phyloP scores from a whole-genome alignment of 441 rosid genomes.

The Francoa sonchifolia region DNA sequence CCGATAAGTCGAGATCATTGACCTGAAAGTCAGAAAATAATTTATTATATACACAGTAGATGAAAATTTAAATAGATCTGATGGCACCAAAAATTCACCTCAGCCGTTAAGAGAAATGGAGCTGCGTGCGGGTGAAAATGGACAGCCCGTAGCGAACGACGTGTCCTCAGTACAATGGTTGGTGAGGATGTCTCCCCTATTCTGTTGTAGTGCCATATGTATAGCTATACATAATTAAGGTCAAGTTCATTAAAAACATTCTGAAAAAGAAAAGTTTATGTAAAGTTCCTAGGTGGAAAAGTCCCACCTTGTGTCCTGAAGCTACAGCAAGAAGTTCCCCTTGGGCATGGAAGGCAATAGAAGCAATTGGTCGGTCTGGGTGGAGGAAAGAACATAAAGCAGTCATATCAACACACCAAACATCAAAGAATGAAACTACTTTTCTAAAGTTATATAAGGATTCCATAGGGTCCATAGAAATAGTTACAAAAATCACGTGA shows the following conservation, averaged over 20 bases:
- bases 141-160: constrained; percentile 84
- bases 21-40: constrained; percentile 85
- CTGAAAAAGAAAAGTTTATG: background rate
- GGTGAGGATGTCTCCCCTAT: constrained; percentile 61
- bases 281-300: constrained; percentile 6
- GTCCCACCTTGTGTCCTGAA: constrained; percentile 83
- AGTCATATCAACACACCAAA: background rate
- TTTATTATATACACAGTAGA: too few species aligned
- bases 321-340: constrained; percentile 90
- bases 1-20: constrained; percentile 80
- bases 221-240: constrained; percentile 40
- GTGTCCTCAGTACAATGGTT: constrained; percentile 53
- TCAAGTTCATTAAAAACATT: too few species aligned
- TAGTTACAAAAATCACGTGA: constrained; percentile 73
- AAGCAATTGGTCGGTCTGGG: constrained; percentile 85
- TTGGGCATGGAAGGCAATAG: constrained; percentile 86
- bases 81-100: constrained; percentile 50
- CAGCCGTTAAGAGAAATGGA: constrained; percentile 86
- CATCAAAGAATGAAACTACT: background rate
- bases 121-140: constrained; percentile 92
- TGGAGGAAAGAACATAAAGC: constrained; percentile 9
- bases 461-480: constrained; percentile 9
- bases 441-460: background rate
- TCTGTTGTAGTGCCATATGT: constrained; percentile 70
- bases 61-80: too few species aligned